phyloP scores from a whole-genome alignment of 2,329 filamentous ascomycete species.

The Talaromyces rugulosus region DNA sequence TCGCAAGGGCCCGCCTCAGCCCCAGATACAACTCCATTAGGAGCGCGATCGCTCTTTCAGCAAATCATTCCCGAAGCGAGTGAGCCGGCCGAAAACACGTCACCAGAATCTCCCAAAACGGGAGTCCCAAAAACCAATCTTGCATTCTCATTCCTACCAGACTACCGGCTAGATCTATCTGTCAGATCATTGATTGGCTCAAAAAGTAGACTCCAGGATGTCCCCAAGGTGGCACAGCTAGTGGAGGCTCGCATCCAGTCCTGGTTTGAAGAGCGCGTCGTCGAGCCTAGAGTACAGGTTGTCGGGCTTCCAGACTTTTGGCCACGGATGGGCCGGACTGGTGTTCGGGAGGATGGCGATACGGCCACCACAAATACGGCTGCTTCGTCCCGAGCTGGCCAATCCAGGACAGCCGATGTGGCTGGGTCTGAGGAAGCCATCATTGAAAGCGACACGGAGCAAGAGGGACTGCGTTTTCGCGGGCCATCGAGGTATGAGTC shows the following conservation, averaged over 20 bases:
- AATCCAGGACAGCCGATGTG: constrained; percentile 23
- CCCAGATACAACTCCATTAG: constrained; percentile 12
- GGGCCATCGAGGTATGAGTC: constrained; percentile 22
- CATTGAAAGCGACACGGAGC: constrained; percentile 18
- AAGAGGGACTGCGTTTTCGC: constrained; percentile 29
- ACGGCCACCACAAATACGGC: constrained; percentile 14
- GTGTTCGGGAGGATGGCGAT: constrained; percentile 41
- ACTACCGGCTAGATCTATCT: constrained; percentile 63
- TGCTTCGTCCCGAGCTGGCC: constrained; percentile 25
- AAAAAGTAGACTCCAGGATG: constrained; percentile 59
- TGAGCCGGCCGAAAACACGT: constrained; percentile 13
- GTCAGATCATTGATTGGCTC: constrained; percentile 61
- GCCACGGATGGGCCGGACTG: constrained; percentile 53
- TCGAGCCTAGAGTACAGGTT: constrained; percentile 63
- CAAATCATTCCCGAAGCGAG: constrained; percentile 11
- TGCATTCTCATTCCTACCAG: constrained; percentile 76
- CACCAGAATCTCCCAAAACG: constrained; percentile 43
- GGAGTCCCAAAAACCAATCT: constrained; percentile 75
- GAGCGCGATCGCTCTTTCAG: constrained; percentile 7
- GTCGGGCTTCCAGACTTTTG: constrained; percentile 60
- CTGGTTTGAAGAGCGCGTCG: constrained; percentile 64
- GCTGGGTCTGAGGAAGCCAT: constrained; percentile 14
- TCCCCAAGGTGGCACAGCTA: constrained; percentile 63
- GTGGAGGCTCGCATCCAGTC: constrained; percentile 61
- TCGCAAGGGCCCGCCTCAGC: constrained; percentile 32